Percentiles rank a stretch among this genome's conserved stretches.
Conservation (phyloP, 1,284 basidiomycete species). For the Crepidotus sp. region DNA sequence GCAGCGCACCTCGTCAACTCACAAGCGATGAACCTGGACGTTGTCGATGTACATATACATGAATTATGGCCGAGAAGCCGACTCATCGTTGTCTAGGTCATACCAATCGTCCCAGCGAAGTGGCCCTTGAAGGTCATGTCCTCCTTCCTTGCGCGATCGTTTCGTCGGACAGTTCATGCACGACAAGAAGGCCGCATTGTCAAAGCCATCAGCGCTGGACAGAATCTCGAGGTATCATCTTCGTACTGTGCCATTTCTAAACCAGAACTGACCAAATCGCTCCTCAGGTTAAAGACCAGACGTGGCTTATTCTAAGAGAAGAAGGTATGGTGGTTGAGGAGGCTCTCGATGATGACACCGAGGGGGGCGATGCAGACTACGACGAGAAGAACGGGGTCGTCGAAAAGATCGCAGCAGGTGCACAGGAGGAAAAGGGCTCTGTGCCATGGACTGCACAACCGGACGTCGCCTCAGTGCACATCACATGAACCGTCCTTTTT, state of each 20-base stretch:
- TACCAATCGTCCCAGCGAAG: constrained; percentile 59
- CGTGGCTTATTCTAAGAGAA: constrained; percentile 48
- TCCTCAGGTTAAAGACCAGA: constrained; percentile 39
- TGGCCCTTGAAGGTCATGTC: constrained; percentile 71
- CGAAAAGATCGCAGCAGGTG: constrained; percentile 18
- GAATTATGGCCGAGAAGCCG: neutral
- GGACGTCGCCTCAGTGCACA: constrained; percentile 5
- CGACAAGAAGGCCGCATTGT: constrained; percentile 63
- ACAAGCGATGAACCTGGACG: constrained; percentile 72
- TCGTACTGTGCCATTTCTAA: constrained; percentile 6
- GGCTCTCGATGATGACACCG: constrained; percentile 34
- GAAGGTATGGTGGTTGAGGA: constrained; percentile 65
- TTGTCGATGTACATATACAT: constrained; percentile 52
- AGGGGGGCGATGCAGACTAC: constrained; percentile 24
- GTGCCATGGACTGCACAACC: constrained; percentile 6
- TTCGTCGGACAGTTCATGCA: constrained; percentile 67
- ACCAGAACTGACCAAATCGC: constrained; percentile 8
- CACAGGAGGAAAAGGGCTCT: constrained; percentile 9
- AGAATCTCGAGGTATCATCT: constrained; percentile 53
- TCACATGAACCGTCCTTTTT: neutral
- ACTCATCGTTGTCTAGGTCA: constrained; percentile 40
- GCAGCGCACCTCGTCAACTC: constrained; percentile 67
- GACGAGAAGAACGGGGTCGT: constrained; percentile 31
- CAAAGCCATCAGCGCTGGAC: constrained; percentile 59
- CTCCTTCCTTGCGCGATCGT: constrained; percentile 70